phyloP scores from a whole-genome alignment of 306 rosid species.

The Crotalaria pallida region DNA sequence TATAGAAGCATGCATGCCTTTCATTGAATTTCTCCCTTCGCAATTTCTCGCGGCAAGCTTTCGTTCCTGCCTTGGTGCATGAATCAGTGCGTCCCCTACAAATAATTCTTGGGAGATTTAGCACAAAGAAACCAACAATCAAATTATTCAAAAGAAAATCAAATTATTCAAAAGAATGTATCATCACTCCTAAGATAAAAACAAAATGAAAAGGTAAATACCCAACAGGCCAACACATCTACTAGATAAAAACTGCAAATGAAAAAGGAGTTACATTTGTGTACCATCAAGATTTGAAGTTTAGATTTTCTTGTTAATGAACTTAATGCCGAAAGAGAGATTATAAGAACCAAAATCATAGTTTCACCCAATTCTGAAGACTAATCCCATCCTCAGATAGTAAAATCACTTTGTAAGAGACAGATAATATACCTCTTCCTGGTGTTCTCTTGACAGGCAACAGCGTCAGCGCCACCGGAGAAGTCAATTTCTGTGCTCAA shows the following conservation, averaged over 20 bases:
- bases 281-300: background rate
- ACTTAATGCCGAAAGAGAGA: background rate
- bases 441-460: slow-evolving; percentile 32
- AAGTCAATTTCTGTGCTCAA: slow-evolving; percentile 38
- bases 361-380: background rate
- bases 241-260: background rate
- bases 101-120: background rate
- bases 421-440: slow-evolving; percentile 60
- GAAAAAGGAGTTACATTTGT: background rate
- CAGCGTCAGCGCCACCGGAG: slow-evolving; percentile 30
- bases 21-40: slow-evolving; percentile 56
- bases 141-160: background rate
- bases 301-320: background rate
- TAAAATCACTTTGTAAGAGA: slow-evolving; percentile 3
- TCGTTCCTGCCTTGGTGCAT: slow-evolving; percentile 30
- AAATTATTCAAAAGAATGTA: background rate
- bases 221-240: background rate
- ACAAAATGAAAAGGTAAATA: background rate
- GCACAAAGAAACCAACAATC: background rate
- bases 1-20: slow-evolving; percentile 30
- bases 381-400: background rate
- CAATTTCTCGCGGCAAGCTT: slow-evolving; percentile 60
- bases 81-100: slow-evolving; percentile 42
- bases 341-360: slow-evolving; percentile 4
- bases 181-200: background rate